phyloP scores from a whole-genome alignment of 2,329 filamentous ascomycete genomes.

The Aspergillus caelatus region DNA sequence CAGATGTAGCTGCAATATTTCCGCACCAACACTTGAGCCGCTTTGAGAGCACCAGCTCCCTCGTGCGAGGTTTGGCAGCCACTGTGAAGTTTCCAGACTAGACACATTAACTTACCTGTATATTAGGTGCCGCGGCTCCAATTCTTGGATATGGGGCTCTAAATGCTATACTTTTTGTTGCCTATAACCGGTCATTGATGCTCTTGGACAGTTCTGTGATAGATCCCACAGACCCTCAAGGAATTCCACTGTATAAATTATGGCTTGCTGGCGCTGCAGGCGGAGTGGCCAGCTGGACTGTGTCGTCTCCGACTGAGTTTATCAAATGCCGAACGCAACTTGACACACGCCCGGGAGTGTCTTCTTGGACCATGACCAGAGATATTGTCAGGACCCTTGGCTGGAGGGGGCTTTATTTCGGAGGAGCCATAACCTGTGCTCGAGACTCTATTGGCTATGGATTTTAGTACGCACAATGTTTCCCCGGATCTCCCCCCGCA shows the following conservation, averaged over 20 bases:
- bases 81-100: neutral
- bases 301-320: conserved; percentile 87
- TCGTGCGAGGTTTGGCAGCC: conserved; percentile 41
- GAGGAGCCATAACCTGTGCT: conserved; percentile 77
- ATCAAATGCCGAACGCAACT: conserved; percentile 88
- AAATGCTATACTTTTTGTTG: conserved; percentile 86
- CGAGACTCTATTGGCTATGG: conserved; percentile 92
- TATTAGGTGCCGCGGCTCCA: conserved; percentile 74
- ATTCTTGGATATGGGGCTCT: conserved; percentile 88
- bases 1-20: conserved; percentile 26
- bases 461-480: conserved; percentile 67
- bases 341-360: conserved; percentile 47
- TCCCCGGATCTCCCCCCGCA: conserved; percentile 14
- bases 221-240: conserved; percentile 47
- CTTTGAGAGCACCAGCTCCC: conserved; percentile 38
- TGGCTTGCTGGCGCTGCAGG: conserved; percentile 81
- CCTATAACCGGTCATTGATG: conserved; percentile 81
- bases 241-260: conserved; percentile 63
- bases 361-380: conserved; percentile 66
- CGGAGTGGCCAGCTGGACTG: conserved; percentile 80
- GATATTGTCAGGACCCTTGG: conserved; percentile 63
- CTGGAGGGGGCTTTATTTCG: conserved; percentile 74
- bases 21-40: conserved; percentile 28
- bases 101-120: conserved; percentile 11
- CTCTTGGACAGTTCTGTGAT: conserved; percentile 54